Conservation (phyloP, 2,329 filamentous ascomycete species). For the Alternaria brassicae region DNA sequence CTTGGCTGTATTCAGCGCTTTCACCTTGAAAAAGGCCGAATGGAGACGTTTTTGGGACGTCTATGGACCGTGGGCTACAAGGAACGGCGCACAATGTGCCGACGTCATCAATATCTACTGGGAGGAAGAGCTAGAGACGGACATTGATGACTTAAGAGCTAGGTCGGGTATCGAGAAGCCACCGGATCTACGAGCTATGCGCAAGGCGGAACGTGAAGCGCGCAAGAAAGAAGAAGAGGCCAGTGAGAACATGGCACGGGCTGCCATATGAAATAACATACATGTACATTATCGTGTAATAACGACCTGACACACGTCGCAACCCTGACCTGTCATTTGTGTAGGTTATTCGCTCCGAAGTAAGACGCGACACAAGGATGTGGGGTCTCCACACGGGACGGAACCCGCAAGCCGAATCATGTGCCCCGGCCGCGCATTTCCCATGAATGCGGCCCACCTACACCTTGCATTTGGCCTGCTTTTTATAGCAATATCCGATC, state of each 20-base stretch:
- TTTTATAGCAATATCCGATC: background rate
- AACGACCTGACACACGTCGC: background rate
- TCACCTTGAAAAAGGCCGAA: slow-evolving; percentile 69
- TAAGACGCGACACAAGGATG: slow-evolving; percentile 1
- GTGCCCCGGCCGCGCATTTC: background rate
- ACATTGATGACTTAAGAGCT: slow-evolving; percentile 76
- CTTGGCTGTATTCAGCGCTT: slow-evolving; percentile 76
- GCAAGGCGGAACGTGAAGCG: slow-evolving; percentile 73
- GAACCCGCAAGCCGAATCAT: slow-evolving; percentile 12
- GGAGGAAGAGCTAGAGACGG: slow-evolving; percentile 89
- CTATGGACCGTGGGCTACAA: slow-evolving; percentile 89
- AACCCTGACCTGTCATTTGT: background rate
- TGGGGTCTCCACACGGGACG: slow-evolving; percentile 18
- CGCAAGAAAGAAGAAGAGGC: slow-evolving; percentile 69
- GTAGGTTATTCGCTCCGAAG: background rate
- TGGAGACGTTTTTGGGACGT: slow-evolving; percentile 71
- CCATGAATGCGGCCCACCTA: background rate
- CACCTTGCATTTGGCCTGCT: background rate
- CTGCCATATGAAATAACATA: slow-evolving; percentile 20
- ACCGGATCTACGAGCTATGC: slow-evolving; percentile 80
- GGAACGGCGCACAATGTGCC: slow-evolving; percentile 76
- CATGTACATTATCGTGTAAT: slow-evolving; percentile 24
- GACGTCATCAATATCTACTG: slow-evolving; percentile 97
- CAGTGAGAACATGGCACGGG: slow-evolving; percentile 34
- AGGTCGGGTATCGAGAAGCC: slow-evolving; percentile 87